Evolutionary conservation across 495 filamentous ascomycete genomes (phyloP), one percentile per base, ranked within the genome.

Genomic region (Antarctomyces pellizariae): DNA sequence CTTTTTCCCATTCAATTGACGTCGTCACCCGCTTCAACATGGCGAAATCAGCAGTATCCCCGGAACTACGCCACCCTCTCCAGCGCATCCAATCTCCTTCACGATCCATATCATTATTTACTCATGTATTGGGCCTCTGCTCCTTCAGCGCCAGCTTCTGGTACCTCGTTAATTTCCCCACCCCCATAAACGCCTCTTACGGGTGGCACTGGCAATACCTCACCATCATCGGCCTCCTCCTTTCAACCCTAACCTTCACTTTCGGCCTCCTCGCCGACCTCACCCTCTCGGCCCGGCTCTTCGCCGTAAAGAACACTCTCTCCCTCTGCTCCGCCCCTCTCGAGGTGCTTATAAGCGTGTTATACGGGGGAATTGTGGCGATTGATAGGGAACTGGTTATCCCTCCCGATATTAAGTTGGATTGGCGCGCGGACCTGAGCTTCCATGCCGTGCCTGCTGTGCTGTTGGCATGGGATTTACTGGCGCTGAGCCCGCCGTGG

Each of bases 201-300:
- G 80, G 78, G 13, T 82, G 76, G 59, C 74, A 83, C 44, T 71
- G 72, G 38, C 76, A 84, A 48, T 83, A 74, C 47, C 53, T 84
- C 25, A 90, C 77, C 29, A 79, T 89, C 35, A 67, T 89, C 37
- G 79, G 78, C 15, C 59, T 89, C 7, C 48, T 59, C 2, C 46
- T 86, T 19, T 59, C 78, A 2, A 62, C 69, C 9, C 30, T 64
- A 25, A 77, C 77, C 19, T 84, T 86, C 44, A 35, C 51, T 13
- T 45, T 63, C 34, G 83, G 63, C 5, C 44, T 80, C n/a, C 46
- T 82, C 16, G 74, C 78, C 18, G 82, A 92, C 50, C 31, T 84
- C 5, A 72, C 67, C 6, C 44, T 69, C 18, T 75, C 62, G 5
- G 53, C 48, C 0, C 48, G 45, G 14, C 52, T 89, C 21, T 89